Evolutionary conservation across 257 asterid genomes (phyloP), one percentile per base, ranked within the genome.

Genomic region (Coffea eugenioides): DNA sequence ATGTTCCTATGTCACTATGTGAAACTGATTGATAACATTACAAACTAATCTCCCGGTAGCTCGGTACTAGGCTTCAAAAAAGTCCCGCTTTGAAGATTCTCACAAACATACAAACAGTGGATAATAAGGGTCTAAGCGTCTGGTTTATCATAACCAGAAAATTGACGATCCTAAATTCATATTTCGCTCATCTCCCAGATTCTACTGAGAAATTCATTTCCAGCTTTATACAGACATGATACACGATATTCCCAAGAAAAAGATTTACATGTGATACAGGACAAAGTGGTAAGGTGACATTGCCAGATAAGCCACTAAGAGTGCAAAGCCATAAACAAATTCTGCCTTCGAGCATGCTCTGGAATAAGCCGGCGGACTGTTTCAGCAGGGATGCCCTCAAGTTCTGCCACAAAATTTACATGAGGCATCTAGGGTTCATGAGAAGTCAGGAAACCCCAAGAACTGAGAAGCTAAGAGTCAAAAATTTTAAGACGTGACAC

Each of bases 341-440:
- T 94, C 89, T 94, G 97, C 90, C 93, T 90, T 87, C 96, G 90
- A 45, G 98, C 98, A 81, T 94, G 97, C 88, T 93, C 98, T 15
- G 98, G 98, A 80, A 94, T 88, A 79, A 94, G 97, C 51, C 97
- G 97, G 68, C 89, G 90, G 82, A 91, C 82, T 46, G 93, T 93
- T n/a, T 93, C 97, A 13, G 90, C 82, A 78, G 97, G 93, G 70
- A 94, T 86, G 69, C 96, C 92, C 5, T 92, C 88, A 88, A 94
- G 96, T 90, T 94, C 98, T 94, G 93, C 77, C 61, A 76, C 83
- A 71, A 77, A 76, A 74, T 7, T 20, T 59, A 56, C 43, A 51
- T 3, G 67, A 46, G 46, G 8, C 48, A 79, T 10, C 16, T 12
- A 65, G 65, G 46, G 74, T 80, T 54, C 34, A 49, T 52, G 74